Percentiles rank a stretch among this genome's conserved stretches.
Evolutionary conservation across 2,329 filamentous ascomycete species (phyloP).

Genomic region (Sporothrix inflata): DNA sequence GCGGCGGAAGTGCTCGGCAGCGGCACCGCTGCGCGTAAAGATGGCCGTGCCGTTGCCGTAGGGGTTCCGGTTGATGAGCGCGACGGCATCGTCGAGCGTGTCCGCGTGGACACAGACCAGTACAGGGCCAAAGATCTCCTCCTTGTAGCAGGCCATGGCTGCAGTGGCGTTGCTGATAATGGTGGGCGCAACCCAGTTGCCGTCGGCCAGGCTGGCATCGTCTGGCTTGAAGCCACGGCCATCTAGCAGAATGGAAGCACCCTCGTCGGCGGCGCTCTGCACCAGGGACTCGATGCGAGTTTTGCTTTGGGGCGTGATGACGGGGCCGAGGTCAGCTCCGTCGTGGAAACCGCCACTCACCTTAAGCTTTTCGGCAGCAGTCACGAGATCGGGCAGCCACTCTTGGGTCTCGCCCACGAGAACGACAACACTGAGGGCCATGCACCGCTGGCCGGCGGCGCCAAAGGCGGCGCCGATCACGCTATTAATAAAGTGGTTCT

Average conservation of each 20-base stretch:
- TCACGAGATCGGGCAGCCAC: slow-evolving; percentile 77
- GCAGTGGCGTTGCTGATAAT: slow-evolving; percentile 81
- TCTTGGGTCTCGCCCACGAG: slow-evolving; percentile 67
- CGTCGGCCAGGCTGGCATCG: slow-evolving; percentile 71
- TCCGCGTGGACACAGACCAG: slow-evolving; percentile 79
- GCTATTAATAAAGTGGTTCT: slow-evolving; percentile 85
- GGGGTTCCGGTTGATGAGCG: slow-evolving; percentile 81
- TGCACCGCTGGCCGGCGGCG: slow-evolving; percentile 82
- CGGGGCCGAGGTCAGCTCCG: slow-evolving; percentile 79
- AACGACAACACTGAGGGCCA: slow-evolving; percentile 77
- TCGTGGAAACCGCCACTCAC: slow-evolving; percentile 82
- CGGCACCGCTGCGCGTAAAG: slow-evolving; percentile 78
- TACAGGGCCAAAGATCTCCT: slow-evolving; percentile 86
- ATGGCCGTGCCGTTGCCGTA: slow-evolving; percentile 87
- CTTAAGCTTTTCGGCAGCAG: slow-evolving; percentile 66
- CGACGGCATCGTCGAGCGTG: slow-evolving; percentile 77
- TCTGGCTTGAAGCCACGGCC: slow-evolving; percentile 73
- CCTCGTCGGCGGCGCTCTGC: slow-evolving; percentile 75
- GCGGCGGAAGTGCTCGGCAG: slow-evolving; percentile 76
- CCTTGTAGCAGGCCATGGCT: slow-evolving; percentile 80
- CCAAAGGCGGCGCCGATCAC: slow-evolving; percentile 84
- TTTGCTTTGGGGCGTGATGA: slow-evolving; percentile 80
- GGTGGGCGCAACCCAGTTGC: slow-evolving; percentile 83
- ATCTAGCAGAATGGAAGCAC: slow-evolving; percentile 82
- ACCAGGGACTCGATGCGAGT: slow-evolving; percentile 77